A percentile compares a stretch with the other conserved stretches of the same genome.
These are phyloP conservation scores for Naganishia antarctica DNA, from an alignment of 768 basidiomycete genomes.

Conservation along the genomic window DNA sequence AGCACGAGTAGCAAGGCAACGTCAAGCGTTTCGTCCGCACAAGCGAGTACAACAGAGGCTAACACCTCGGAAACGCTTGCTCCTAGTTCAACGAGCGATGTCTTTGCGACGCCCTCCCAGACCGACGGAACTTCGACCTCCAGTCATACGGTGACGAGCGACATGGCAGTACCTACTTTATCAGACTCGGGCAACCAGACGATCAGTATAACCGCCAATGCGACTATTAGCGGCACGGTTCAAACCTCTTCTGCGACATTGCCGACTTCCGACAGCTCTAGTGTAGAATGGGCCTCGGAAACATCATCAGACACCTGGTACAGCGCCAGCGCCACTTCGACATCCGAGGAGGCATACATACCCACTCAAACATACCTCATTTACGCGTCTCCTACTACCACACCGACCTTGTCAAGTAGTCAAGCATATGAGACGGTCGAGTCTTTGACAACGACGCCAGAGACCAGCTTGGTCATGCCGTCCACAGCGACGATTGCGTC, in stretches of 20 bases:
- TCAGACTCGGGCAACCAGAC: background rate
- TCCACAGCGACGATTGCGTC: conserved; percentile 43
- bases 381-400: conserved; percentile 12
- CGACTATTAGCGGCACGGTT: background rate
- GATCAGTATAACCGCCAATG: background rate
- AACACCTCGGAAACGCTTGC: background rate
- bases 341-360: conserved; percentile 19
- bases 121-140: background rate
- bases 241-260: background rate
- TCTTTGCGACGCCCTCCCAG: background rate
- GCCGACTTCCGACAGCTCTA: conserved; percentile 4
- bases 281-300: conserved; percentile 6
- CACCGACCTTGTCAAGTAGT: conserved; percentile 7
- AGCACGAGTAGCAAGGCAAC: background rate
- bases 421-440: conserved; percentile 38
- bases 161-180: background rate
- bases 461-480: conserved; percentile 30
- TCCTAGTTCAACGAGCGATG: background rate
- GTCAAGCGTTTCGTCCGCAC: background rate
- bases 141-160: background rate
- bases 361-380: conserved; percentile 21
- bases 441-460: conserved; percentile 16
- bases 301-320: background rate
- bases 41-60: background rate
- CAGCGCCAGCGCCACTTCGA: background rate